Conservation (phyloP, 495 filamentous ascomycete species). For the Aspergillus cavernicola region DNA sequence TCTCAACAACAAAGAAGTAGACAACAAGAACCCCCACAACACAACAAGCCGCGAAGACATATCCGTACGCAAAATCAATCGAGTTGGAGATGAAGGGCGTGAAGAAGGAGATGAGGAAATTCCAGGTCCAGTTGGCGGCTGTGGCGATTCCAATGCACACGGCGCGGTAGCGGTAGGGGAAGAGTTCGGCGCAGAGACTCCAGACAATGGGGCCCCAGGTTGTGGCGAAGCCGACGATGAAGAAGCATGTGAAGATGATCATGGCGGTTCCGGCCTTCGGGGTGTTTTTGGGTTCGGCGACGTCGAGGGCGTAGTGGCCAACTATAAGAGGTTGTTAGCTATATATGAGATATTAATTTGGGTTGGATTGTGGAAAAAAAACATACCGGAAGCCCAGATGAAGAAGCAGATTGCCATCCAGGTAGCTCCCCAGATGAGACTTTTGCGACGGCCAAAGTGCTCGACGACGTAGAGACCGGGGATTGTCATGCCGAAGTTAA, state of each 20-base stretch:
- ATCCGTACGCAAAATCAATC: conserved; percentile 75
- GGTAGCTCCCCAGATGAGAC: conserved; percentile 60
- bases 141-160: conserved; percentile 74
- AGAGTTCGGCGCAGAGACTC: conserved; percentile 77
- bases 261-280: conserved; percentile 64
- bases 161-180: conserved; percentile 72
- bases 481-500: conserved; percentile 72
- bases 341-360: neutral
- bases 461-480: conserved; percentile 72
- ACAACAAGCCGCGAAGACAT: conserved; percentile 72
- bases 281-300: conserved; percentile 43
- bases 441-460: conserved; percentile 63
- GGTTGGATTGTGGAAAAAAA: conserved; percentile 19
- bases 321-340: conserved; percentile 25
- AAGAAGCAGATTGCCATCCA: conserved; percentile 72
- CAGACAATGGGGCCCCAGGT: conserved; percentile 83
- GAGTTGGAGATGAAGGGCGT: conserved; percentile 68
- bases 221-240: conserved; percentile 55
- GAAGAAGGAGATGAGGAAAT: conserved; percentile 84
- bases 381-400: conserved; percentile 54
- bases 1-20: conserved; percentile 78
- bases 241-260: conserved; percentile 75
- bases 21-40: conserved; percentile 60
- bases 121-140: conserved; percentile 84
- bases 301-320: conserved; percentile 57